These are phyloP conservation scores for Talaromyces adpressus DNA, from an alignment of 495 filamentous ascomycete genomes.

Conservation along the genomic window DNA sequence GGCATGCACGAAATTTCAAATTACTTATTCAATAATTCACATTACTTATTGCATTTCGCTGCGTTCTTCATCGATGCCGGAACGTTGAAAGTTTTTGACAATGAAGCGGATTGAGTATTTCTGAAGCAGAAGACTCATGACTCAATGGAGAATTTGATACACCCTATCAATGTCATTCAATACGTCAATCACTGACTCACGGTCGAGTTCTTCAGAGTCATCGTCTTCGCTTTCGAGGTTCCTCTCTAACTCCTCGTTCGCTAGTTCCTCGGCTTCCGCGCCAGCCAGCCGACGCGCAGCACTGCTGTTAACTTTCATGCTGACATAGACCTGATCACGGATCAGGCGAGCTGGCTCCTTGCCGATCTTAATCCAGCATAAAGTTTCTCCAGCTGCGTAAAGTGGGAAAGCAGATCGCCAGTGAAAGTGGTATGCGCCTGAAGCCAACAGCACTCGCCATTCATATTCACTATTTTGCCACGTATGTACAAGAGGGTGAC, in stretches of 20 bases:
- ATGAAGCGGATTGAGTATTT: too few species aligned
- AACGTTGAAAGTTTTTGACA: too few species aligned
- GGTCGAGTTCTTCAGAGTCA: conserved; percentile 4
- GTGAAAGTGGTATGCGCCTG: conserved; percentile 44
- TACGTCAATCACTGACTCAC: conserved; percentile 6
- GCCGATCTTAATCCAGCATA: conserved; percentile 56
- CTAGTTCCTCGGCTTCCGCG: conserved; percentile 14
- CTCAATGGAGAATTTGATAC: neutral
- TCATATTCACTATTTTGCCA: conserved; percentile 34
- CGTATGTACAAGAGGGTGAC: conserved; percentile 34
- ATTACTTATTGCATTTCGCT: too few species aligned
- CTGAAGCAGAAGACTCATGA: neutral
- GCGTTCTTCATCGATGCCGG: too few species aligned
- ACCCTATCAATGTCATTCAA: conserved; percentile 11
- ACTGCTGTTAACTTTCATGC: conserved; percentile 7
- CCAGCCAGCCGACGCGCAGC: conserved; percentile 1
- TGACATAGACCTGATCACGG: conserved; percentile 17
- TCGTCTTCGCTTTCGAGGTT: conserved; percentile 17
- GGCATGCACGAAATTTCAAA: too few species aligned
- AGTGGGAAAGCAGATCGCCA: conserved; percentile 45
- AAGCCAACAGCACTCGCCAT: conserved; percentile 51
- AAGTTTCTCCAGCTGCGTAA: conserved; percentile 55
- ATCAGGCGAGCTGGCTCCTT: conserved; percentile 19
- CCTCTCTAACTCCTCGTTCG: conserved; percentile 25
- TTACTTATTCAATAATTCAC: too few species aligned